Evolutionary conservation across 176 grass and related monocot genomes (phyloP), one percentile per base, ranked within the genome.

Genomic region (Areca catechu): DNA sequence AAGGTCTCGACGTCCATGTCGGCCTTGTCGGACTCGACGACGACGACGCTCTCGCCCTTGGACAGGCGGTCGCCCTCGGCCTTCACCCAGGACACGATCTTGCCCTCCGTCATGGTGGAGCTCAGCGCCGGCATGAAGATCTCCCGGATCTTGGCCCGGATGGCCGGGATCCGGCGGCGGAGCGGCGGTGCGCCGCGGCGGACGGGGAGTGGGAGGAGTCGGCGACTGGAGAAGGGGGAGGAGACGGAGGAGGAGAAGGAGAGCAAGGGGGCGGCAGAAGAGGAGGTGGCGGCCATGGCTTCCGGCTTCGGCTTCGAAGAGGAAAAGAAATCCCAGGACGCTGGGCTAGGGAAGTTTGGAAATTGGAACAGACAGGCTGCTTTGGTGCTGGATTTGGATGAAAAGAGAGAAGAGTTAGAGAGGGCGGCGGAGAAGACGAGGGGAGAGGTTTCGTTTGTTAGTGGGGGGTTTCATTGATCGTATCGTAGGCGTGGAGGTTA

Each of bases 1-100:
- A 97, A 97, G 17, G 93, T 88, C 74, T 97, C 93, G 1, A 97
- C 93, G 51, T 97, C 93, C 93, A 97, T 91, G 75, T 91, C 87
- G 5, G 93, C 93, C 75, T 97, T 97, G 65, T 91, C 86, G 24
- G 93, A 91, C 65, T 97, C 84, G 14, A 92, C 86, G 18, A 97
- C 87, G 54, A 91, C 93, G 53, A 97, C 84, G 66, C 86, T 74
- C 59, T 96, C 92, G 4, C 91, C 91, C 72, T 88, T 96, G 49
- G 80, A 62, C 54, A 96, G 71, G 58, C 77, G 86, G 84, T 90
- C 92, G 7, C 91, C 92, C 77, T 96, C 86, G 14, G 86, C 29
- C 19, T 89, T 83, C 16, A 56, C 72, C 92, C 92, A 96, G 50
- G 83, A 90, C 24, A 96, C 72, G 68, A 96, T 88, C 73, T 79